phyloP scores from a whole-genome alignment of 345 rosid species.

The Microcos paniculata region DNA sequence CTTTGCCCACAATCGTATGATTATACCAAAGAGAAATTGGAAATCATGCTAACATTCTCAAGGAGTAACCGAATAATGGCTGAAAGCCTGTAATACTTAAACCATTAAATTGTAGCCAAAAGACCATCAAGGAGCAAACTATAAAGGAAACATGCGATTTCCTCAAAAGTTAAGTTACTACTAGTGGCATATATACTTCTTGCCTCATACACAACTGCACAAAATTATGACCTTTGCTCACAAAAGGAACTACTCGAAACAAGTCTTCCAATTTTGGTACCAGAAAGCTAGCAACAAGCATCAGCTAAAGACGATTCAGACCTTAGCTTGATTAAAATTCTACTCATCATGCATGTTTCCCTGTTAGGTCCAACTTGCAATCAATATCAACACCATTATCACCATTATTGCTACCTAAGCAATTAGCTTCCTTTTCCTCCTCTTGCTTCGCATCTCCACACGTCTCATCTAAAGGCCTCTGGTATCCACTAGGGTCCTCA shows the following conservation, averaged over 20 bases:
- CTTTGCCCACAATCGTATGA: background rate
- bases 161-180: background rate
- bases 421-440: background rate
- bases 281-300: no score
- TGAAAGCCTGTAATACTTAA: background rate
- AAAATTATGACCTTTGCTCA: no score
- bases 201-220: background rate
- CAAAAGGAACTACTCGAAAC: background rate
- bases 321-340: background rate
- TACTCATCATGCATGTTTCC: background rate
- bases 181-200: background rate
- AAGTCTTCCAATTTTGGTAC: background rate
- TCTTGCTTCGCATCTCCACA: constrained; percentile 7
- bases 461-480: no score
- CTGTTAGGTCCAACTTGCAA: background rate
- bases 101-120: background rate
- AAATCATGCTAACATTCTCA: background rate
- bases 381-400: background rate
- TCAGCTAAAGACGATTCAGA: background rate
- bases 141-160: background rate
- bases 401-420: background rate
- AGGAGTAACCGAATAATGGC: background rate
- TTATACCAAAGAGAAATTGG: background rate
- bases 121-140: background rate
- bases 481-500: background rate